These are phyloP conservation scores for Phytophthora chlamydospora DNA, from an alignment of 352 stramenopile species.

Conservation along the genomic window DNA sequence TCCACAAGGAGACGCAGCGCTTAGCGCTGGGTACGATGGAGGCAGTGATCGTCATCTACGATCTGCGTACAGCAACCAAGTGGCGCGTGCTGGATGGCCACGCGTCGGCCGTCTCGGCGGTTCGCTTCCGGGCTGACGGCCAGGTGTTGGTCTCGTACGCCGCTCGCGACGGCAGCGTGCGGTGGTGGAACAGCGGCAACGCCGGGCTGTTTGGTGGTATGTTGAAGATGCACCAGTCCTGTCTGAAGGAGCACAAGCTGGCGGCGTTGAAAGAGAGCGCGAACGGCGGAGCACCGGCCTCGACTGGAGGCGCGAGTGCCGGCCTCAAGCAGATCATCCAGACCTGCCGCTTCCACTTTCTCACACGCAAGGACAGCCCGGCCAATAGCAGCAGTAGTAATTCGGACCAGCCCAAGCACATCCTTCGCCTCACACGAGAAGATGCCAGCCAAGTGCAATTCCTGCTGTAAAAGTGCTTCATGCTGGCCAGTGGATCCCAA, in stretches of 20 bases:
- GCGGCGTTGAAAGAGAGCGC: conserved; percentile 47
- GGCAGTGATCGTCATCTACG: conserved; percentile 89
- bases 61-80: conserved; percentile 87
- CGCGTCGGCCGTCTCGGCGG: conserved; percentile 66
- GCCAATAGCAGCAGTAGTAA: conserved; percentile 6
- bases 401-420: conserved; percentile 49
- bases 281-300: conserved; percentile 46
- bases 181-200: conserved; percentile 88
- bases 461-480: conserved; percentile 44
- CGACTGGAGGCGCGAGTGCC: conserved; percentile 61
- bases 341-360: conserved; percentile 84
- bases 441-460: conserved; percentile 87
- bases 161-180: conserved; percentile 74
- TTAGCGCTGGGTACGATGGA: conserved; percentile 89
- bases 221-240: conserved; percentile 90
- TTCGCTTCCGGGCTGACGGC: conserved; percentile 74
- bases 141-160: conserved; percentile 87
- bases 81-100: conserved; percentile 89
- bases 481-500: background rate
- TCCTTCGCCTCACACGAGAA: conserved; percentile 75
- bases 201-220: conserved; percentile 81
- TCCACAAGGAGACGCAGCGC: conserved; percentile 88
- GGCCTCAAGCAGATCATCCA: conserved; percentile 86
- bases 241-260: conserved; percentile 85
- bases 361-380: conserved; percentile 62